phyloP scores from a whole-genome alignment of 1,284 basidiomycete species.

The Chalciporus sp. region DNA sequence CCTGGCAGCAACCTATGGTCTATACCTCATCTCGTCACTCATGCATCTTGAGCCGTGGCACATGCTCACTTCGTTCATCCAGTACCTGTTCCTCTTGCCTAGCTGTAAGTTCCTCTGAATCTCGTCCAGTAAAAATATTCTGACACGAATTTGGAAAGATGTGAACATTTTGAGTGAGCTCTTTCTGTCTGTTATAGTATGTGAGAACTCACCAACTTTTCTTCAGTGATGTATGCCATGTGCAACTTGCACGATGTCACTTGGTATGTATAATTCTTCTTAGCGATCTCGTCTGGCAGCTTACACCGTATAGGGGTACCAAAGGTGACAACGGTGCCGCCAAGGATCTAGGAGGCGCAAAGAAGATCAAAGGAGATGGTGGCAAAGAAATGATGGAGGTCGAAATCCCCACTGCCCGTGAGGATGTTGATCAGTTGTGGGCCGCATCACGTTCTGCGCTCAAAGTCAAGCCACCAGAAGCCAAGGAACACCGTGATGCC shows the following conservation, averaged over 20 bases:
- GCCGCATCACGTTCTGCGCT: conserved; percentile 68
- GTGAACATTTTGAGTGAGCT: conserved; percentile 82
- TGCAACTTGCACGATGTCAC: conserved; percentile 90
- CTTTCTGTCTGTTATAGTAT: not conserved
- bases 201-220: not conserved
- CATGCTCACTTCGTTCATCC: conserved; percentile 89
- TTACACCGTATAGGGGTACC: conserved; percentile 62
- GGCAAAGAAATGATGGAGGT: conserved; percentile 88
- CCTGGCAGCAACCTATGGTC: conserved; percentile 83
- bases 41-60: conserved; percentile 93
- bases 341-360: conserved; percentile 87
- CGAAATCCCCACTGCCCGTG: conserved; percentile 75
- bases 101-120: conserved; percentile 52
- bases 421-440: conserved; percentile 90
- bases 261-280: conserved; percentile 54
- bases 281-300: not conserved
- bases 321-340: conserved; percentile 86
- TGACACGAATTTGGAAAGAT: conserved; percentile 46
- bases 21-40: conserved; percentile 85
- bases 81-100: conserved; percentile 82
- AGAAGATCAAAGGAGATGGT: conserved; percentile 81
- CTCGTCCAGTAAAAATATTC: not conserved
- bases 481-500: conserved; percentile 83
- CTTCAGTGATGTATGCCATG: conserved; percentile 83
- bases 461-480: conserved; percentile 62